Conservation (phyloP, 2,329 filamentous ascomycete genomes). For the Helminthosporium solani region DNA sequence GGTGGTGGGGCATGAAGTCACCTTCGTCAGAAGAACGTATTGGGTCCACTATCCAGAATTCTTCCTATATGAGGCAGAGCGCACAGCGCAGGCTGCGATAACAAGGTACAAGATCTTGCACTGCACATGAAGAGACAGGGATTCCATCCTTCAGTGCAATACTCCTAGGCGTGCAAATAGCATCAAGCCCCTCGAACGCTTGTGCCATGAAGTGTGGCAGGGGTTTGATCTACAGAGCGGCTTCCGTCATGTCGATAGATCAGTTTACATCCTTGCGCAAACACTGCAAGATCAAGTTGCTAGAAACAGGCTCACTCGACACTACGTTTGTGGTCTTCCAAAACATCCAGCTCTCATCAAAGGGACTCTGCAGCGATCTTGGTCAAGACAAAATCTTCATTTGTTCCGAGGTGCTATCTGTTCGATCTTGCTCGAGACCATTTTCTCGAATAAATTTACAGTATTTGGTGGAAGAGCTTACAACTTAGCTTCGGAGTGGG, state of each 20-base stretch:
- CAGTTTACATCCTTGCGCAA: neutral
- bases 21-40: too few species aligned
- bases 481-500: neutral
- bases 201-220: neutral
- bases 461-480: constrained; percentile 3
- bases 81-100: neutral
- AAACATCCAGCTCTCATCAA: neutral
- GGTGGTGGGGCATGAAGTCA: too few species aligned
- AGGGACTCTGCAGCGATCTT: neutral
- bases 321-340: neutral
- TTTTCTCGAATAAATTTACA: constrained; percentile 3
- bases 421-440: constrained; percentile 3
- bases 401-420: constrained; percentile 1
- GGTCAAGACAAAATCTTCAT: neutral
- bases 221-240: neutral
- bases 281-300: neutral
- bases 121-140: neutral
- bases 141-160: too few species aligned
- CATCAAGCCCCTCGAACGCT: neutral
- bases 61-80: neutral
- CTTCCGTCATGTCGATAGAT: neutral
- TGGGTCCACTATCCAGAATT: too few species aligned
- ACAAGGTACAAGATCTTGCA: neutral
- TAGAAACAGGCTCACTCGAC: neutral
- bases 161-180: neutral